Evolutionary conservation across 305 asterid genomes (phyloP), one percentile per base, ranked within the genome.

Genomic region (Stenogyne calaminthoides): DNA sequence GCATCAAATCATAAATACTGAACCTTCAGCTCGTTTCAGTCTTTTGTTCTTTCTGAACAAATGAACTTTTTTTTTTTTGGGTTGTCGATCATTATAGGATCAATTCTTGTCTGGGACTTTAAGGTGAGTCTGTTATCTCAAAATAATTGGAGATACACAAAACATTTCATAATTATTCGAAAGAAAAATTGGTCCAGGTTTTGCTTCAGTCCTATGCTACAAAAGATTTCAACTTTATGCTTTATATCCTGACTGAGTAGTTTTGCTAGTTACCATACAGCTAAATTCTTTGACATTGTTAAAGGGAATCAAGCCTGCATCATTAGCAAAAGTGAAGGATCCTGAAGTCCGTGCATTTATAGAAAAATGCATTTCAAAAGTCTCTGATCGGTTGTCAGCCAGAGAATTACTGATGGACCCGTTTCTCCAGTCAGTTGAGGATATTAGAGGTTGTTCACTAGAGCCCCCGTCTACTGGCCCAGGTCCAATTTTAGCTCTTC

Each of bases 251-350:
- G 55, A 68, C 67, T 71, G 27, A 34, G 42, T 70, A 62, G 15
- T 40, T 37, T 62, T 69, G 71, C 64, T 22, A 71, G 42, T 71
- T 57, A 46, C 46, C 58, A 36, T 29, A 58, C 55, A 15, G 65
- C 79, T 78, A 63, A 70, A 25, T 64, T 64, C n/a, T 73, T 74
- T 67, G 59, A 39, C 64, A 69, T 70, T 62, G 60, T 66, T 58
- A 18, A 67, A 93, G 98, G 98, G 98, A 80, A 82, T 89, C 84
- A 93, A 85, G 84, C 98, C 98, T 46, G 97, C 98, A 55, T 93
- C 98, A 78, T 77, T 93, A 57, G 84, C 72, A 74, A 88, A 91
- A 81, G 96, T 93, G 76, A 86, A 86, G 87, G 86, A 93, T 88
- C 92, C 87, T 39, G 90, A 60, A 29, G 91, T 93, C 46, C 86